Percentiles rank a stretch among this genome's conserved stretches.
phyloP scores from a whole-genome alignment of 2,329 filamentous ascomycete genomes.

The Eutypella sp. region DNA sequence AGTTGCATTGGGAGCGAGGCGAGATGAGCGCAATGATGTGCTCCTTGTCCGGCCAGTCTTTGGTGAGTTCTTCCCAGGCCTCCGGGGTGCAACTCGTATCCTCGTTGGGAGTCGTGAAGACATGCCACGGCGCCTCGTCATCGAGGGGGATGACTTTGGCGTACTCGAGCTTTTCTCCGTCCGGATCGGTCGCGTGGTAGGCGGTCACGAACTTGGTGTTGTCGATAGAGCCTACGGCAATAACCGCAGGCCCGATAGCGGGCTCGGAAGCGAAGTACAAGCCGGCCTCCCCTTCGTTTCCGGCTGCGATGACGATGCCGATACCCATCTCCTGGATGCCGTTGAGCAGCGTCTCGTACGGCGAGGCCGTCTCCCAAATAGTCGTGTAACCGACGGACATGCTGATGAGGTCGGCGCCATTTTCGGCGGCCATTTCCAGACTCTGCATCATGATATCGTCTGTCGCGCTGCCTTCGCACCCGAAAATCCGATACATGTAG shows the following conservation, averaged over 20 bases:
- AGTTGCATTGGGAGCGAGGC: neutral
- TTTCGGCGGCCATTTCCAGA: slow-evolving; percentile 2
- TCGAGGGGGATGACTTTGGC: neutral
- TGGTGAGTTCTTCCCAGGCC: neutral
- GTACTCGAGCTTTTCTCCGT: neutral
- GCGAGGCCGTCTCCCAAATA: slow-evolving; percentile 1
- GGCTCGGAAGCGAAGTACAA: neutral
- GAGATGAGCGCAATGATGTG: neutral
- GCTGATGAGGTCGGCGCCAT: slow-evolving; percentile 2
- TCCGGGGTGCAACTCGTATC: neutral
- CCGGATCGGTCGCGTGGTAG: neutral
- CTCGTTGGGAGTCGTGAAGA: neutral
- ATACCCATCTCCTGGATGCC: neutral
- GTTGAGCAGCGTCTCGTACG: neutral
- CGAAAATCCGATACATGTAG: slow-evolving; percentile 5
- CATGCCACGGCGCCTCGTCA: neutral
- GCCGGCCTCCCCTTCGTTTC: neutral
- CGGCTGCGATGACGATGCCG: neutral
- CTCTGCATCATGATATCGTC: slow-evolving; percentile 3
- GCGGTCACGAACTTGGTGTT: neutral
- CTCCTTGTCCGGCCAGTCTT: neutral
- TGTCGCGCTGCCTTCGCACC: neutral
- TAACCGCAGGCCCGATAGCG: neutral
- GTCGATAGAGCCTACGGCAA: neutral
- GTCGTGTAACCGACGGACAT: slow-evolving; percentile 2